Evolutionary conservation across 176 grass and related monocot genomes (phyloP), one percentile per base, ranked within the genome.

Genomic region (Triticum dicoccoides): DNA sequence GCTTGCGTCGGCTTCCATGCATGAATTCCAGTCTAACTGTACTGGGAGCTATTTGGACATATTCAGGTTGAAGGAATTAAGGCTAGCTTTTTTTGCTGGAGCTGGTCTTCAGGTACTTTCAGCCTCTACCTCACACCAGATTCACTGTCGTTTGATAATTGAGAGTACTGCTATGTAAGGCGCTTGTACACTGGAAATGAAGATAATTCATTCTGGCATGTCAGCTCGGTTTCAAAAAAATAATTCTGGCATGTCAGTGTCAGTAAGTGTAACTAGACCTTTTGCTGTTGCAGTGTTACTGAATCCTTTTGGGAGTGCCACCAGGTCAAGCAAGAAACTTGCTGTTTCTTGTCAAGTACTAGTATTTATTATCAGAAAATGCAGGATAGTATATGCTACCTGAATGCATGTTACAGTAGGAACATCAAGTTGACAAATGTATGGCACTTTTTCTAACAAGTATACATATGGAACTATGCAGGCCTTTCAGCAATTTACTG

Each of bases 401-500:
- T 63, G 24, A 4, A 34, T 12, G 49, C 15, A 35, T 32, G 2
- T 38, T 72, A 72, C 7, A 56, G 2, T 79, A 65, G 32, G 18
- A 65, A 52, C 37, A 58, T 51, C 17, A 24, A 72, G 4, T 75
- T 65, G 66, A 18, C 38, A 79, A 82, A 14, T 9, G 21, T 2
- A 32, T 52, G 69, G 38, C 4, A 18, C 20, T 44, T 59, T 35
- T 67, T 44, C 56, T 87, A 39, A 89, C 9, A 38, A 23, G 14
- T 21, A 24, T 3, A 29, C 39, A 80, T 68, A 54, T 54, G 30
- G 11, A 78, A 83, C 56, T 62, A 6, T 66, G 81, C 90, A 98
- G 94, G 97, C 97, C 33, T 98, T 98, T 58, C 97, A 98, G 69
- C 97, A 98, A 82, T 96, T 98, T 39, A 98, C 91, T 37, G 97